A percentile compares a stretch with the other conserved stretches of the same genome.
Conservation (phyloP, 1,284 basidiomycete genomes). For the Neotropicomus parvogracilis region DNA sequence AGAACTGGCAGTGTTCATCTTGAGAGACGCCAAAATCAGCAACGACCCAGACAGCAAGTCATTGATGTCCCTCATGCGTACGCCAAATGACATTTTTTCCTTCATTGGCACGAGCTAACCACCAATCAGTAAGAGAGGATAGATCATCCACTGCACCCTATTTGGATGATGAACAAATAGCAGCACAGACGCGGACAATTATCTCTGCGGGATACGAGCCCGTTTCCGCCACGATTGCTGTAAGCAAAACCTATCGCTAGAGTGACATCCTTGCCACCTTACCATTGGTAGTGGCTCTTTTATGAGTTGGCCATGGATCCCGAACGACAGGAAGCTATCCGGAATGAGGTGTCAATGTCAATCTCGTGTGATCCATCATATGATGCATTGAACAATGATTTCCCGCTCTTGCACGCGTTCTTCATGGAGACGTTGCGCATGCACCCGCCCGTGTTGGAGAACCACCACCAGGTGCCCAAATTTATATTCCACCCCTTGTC, state of each 20-base stretch:
- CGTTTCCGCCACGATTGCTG: slow-evolving; percentile 51
- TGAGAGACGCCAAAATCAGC: slow-evolving; percentile 46
- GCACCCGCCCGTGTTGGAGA: slow-evolving; percentile 57
- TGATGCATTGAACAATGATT: slow-evolving; percentile 46
- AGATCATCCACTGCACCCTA: slow-evolving; percentile 29
- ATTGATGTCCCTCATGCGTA: slow-evolving; percentile 51
- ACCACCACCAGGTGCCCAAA: slow-evolving; percentile 51
- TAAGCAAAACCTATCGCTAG: slow-evolving; percentile 27
- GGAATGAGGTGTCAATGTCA: slow-evolving; percentile 47
- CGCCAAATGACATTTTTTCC: slow-evolving; percentile 15
- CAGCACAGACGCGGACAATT: slow-evolving; percentile 56
- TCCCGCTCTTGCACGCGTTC: slow-evolving; percentile 52
- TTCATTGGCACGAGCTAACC: slow-evolving; percentile 4
- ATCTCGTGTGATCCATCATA: slow-evolving; percentile 43
- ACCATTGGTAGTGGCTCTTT: slow-evolving; percentile 46
- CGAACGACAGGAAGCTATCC: slow-evolving; percentile 44
- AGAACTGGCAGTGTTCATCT: slow-evolving; percentile 46
- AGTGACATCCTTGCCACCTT: slow-evolving; percentile 4
- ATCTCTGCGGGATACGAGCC: slow-evolving; percentile 65
- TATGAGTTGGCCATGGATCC: slow-evolving; percentile 52
- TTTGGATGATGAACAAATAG: slow-evolving; percentile 48
- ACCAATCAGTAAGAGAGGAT: slow-evolving; percentile 41
- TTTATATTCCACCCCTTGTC: neutral
- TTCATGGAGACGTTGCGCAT: slow-evolving; percentile 56
- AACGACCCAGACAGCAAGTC: slow-evolving; percentile 43